Conservation (phyloP, 257 asterid genomes). For the Linderniella brevidens region DNA sequence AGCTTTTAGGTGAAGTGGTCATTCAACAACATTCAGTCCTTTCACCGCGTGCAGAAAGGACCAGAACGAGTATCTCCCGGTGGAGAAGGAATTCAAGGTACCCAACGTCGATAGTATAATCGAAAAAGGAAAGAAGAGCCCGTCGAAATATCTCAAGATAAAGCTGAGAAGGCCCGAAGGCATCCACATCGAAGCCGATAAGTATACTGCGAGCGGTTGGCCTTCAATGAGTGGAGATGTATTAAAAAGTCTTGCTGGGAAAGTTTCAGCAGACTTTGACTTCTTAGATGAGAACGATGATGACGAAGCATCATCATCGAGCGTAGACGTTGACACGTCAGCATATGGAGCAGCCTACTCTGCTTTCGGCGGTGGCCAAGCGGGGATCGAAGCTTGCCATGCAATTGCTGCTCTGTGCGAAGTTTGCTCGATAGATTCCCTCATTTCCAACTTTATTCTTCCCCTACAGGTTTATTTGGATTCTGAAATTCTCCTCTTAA, state of each 20-base stretch:
- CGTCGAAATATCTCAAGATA: constrained; percentile 62
- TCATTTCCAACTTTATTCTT: constrained; percentile 88
- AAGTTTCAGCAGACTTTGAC: constrained; percentile 62
- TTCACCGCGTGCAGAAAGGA: constrained; percentile 38
- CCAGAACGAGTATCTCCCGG: constrained; percentile 43
- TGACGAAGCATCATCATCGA: constrained; percentile 12
- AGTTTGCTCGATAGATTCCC: constrained; percentile 75
- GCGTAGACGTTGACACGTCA: constrained; percentile 31
- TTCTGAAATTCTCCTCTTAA: too few relatives aligned
- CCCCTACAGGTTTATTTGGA: constrained; percentile 76
- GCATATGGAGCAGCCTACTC: constrained; percentile 66
- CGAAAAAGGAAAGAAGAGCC: constrained; percentile 83
- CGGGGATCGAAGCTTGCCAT: constrained; percentile 72
- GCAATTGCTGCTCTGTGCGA: constrained; percentile 95
- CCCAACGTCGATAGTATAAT: constrained; percentile 62
- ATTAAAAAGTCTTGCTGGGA: constrained; percentile 71
- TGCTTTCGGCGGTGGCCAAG: constrained; percentile 57
- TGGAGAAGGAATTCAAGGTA: constrained; percentile 51
- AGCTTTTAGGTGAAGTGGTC: too few relatives aligned
- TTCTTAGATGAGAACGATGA: constrained; percentile 33
- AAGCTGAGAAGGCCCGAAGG: constrained; percentile 44
- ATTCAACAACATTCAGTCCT: constrained; percentile 5
- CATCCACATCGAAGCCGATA: constrained; percentile 34
- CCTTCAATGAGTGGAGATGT: constrained; percentile 83
- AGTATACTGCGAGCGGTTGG: constrained; percentile 93